phyloP scores from a whole-genome alignment of 192 early-diverging fungal genomes.

The Podila minutissima region DNA sequence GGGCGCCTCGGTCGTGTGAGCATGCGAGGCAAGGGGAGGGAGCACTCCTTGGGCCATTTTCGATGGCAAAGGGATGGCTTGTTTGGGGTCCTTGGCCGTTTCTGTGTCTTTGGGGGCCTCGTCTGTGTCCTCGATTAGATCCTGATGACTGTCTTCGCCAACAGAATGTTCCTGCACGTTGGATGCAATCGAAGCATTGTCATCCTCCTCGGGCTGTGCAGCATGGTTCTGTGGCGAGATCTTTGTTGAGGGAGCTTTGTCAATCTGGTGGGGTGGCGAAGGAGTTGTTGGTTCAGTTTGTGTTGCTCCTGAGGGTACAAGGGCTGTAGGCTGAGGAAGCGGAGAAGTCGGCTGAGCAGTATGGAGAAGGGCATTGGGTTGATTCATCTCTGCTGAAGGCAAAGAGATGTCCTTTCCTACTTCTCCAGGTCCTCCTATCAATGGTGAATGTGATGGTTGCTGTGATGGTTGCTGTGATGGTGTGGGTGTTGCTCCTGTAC shows the following conservation, averaged over 20 bases:
- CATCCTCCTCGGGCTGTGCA: conserved; percentile 2
- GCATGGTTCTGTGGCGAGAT: background rate
- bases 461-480: background rate
- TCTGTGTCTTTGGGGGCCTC: background rate
- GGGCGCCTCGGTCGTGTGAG: background rate
- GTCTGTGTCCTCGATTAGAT: conserved; percentile 1
- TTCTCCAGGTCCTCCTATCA: background rate
- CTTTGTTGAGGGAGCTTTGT: background rate
- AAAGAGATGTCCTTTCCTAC: background rate
- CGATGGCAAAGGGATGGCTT: background rate
- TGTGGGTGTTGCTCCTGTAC: background rate
- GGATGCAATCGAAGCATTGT: background rate
- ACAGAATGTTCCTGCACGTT: background rate
- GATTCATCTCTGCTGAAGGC: background rate
- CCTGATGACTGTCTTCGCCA: background rate
- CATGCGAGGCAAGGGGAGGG: background rate
- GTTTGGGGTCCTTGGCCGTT: no score
- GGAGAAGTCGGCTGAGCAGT: no score
- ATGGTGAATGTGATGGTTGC: background rate
- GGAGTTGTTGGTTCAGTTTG: background rate
- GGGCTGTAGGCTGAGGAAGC: no score
- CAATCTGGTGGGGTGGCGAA: background rate
- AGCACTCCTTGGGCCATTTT: background rate
- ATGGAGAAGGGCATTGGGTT: background rate
- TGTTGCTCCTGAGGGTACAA: no score